These are phyloP conservation scores for Mortierella polycephala DNA, from an alignment of 371 early-diverging fungal genomes.

Conservation along the genomic window DNA sequence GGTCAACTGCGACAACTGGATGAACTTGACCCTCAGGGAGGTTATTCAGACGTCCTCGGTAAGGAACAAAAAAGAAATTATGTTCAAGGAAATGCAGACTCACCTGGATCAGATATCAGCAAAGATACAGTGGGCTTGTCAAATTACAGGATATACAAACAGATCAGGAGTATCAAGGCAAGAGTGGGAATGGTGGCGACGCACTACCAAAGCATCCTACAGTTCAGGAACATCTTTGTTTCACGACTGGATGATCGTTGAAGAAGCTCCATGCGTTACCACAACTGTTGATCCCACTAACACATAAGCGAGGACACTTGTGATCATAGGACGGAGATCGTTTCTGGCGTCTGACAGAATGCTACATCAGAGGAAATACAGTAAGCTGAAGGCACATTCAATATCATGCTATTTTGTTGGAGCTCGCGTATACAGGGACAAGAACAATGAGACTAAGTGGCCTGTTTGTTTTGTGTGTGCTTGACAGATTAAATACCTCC, in stretches of 20 bases:
- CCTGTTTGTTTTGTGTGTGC: not conserved
- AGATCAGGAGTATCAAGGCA: too few relatives aligned
- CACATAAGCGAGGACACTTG: too few relatives aligned
- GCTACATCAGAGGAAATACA: slow-evolving; percentile 93
- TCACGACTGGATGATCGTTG: too few relatives aligned
- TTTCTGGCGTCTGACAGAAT: slow-evolving; percentile 93
- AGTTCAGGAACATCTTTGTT: too few relatives aligned
- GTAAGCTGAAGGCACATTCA: slow-evolving; percentile 17
- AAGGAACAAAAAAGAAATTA: slow-evolving; percentile 23
- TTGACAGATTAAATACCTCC: slow-evolving; percentile 86
- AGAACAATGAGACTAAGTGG: too few relatives aligned
- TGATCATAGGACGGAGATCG: slow-evolving; percentile 82
- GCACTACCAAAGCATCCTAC: too few relatives aligned
- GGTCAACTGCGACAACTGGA: slow-evolving; percentile 96
- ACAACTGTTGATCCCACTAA: too few relatives aligned
- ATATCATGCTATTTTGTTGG: not conserved
- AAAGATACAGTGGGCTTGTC: not conserved
- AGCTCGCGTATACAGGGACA: too few relatives aligned
- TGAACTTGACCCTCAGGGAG: slow-evolving; percentile 96
- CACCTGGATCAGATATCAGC: not conserved
- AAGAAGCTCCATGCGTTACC: too few relatives aligned
- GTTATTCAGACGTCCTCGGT: slow-evolving; percentile 94
- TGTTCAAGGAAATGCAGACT: not conserved
- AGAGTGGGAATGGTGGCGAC: too few relatives aligned
- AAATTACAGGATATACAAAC: not conserved